Base-by-base conservation (phyloP, 495 filamentous ascomycete species). In the Aspergillus kassunensis region DNA sequence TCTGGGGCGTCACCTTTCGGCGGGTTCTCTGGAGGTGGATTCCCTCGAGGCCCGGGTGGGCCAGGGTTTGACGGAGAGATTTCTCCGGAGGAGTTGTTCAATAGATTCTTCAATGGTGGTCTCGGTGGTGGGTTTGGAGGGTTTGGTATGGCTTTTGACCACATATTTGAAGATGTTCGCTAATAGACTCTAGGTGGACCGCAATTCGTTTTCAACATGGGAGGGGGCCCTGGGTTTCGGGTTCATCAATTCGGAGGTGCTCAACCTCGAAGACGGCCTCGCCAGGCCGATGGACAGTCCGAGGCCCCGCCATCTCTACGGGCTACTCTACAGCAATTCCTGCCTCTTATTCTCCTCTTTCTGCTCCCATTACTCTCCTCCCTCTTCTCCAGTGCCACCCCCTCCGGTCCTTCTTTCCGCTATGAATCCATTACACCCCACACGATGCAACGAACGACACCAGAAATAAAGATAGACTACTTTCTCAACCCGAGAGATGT, bases 41-140 rank as follows among this genome's bases (percentile, higher is more conserved):
- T 81, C 57, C 73, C 75, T 12, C 71, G 80, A 25, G 72, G 72
- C 6, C 27, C 65, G 23, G 69, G 70, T 24, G 78, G 81, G 12
- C 62, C 73, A 15, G 83, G 83, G 76, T 93, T 85, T 67, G 90
- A 91, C 19, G 89, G 90, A 31, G 93, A 97, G 63, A 93, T 98
- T 49, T 95, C 88, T 31, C 92, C 93, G 0, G 93, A 98, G 71
- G 93, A 98, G 61, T 76, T 97, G 71, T 97, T 98, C 71, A 84
- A 91, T 64, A 81, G 91, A 55, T 97, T 98, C 76, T 98, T 98
- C 73, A 82, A 80, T 20, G 87, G 84, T 42, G 76, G 76, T 19
- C 68, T 74, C 54, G 70, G 71, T 46, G 84, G 84, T 53, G 84
- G 82, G 18, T 71, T 71, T 56, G 62, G 59, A 48, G 79, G 80